Evolutionary conservation across 1,139 yeast genomes (phyloP).

Genomic region (Debaryomycetaceae sp.): DNA sequence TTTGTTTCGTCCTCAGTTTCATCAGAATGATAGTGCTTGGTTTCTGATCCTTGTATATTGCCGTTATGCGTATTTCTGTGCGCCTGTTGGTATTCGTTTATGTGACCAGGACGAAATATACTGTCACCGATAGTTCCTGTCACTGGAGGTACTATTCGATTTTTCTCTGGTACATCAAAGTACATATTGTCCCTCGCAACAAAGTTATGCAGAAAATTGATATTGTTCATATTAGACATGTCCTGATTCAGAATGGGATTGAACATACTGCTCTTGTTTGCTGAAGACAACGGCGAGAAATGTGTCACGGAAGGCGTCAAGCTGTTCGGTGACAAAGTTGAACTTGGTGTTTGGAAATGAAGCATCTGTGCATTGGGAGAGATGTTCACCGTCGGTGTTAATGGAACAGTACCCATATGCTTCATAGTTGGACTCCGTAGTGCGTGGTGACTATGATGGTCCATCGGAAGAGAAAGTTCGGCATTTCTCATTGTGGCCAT

Average conservation of each 20-base stretch:
- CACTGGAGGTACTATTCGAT: background rate
- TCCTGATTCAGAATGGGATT: background rate
- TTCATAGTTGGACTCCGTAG: slow-evolving; percentile 1
- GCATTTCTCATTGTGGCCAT: background rate
- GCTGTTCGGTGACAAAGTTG: slow-evolving; percentile 1
- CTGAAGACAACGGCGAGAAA: background rate
- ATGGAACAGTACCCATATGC: background rate
- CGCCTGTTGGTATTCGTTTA: background rate
- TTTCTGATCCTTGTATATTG: background rate
- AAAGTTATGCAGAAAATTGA: background rate
- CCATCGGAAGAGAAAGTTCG: background rate
- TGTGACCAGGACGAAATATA: background rate
- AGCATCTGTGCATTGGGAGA: background rate
- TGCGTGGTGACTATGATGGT: background rate
- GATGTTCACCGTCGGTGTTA: slow-evolving; percentile 2
- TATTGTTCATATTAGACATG: background rate
- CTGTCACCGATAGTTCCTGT: background rate
- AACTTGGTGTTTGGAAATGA: slow-evolving; percentile 3
- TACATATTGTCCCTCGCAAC: background rate
- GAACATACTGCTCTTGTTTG: background rate
- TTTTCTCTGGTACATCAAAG: background rate
- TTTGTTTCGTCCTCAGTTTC: background rate
- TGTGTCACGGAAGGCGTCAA: background rate
- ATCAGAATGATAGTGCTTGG: slow-evolving; percentile 1
- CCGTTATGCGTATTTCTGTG: background rate